Evolutionary conservation across 805 yeast species (phyloP).

Genomic region (Kurtzmaniella fragi): DNA sequence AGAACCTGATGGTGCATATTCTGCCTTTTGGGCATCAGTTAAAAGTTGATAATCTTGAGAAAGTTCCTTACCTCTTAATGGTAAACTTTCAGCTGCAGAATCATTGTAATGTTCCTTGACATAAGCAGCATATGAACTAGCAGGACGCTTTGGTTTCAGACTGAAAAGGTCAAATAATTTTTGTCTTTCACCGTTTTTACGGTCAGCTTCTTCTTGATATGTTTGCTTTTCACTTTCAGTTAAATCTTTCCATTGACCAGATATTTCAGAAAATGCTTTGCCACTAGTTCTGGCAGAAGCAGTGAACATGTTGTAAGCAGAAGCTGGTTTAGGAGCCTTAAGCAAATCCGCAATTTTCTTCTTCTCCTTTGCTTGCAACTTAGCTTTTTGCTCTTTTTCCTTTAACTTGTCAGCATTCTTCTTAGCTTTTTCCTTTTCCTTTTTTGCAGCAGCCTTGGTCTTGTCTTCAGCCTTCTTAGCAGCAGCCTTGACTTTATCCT

Average conservation of each 20-base stretch:
- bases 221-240: constrained; percentile 22
- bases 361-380: constrained; percentile 10
- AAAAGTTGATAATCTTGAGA: constrained; percentile 27
- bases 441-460: neutral
- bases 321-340: constrained; percentile 6
- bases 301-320: constrained; percentile 1
- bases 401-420: constrained; percentile 6
- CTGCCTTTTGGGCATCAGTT: constrained; percentile 20
- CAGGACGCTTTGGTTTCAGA: constrained; percentile 32
- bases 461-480: constrained; percentile 3
- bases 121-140: constrained; percentile 24
- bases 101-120: constrained; percentile 21
- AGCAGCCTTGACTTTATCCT: constrained; percentile 9
- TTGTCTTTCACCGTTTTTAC: constrained; percentile 5
- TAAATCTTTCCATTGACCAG: constrained; percentile 22
- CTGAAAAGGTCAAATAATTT: constrained; percentile 14
- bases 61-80: constrained; percentile 21
- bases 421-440: constrained; percentile 5
- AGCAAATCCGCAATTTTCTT: constrained; percentile 6
- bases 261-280: constrained; percentile 11
- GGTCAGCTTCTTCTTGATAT: constrained; percentile 18
- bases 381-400: constrained; percentile 4
- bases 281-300: constrained; percentile 1
- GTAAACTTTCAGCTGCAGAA: constrained; percentile 16
- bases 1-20: constrained; percentile 15